Evolutionary conservation across 768 basidiomycete genomes (phyloP).

Genomic region (Podaxis carcinomalis): DNA sequence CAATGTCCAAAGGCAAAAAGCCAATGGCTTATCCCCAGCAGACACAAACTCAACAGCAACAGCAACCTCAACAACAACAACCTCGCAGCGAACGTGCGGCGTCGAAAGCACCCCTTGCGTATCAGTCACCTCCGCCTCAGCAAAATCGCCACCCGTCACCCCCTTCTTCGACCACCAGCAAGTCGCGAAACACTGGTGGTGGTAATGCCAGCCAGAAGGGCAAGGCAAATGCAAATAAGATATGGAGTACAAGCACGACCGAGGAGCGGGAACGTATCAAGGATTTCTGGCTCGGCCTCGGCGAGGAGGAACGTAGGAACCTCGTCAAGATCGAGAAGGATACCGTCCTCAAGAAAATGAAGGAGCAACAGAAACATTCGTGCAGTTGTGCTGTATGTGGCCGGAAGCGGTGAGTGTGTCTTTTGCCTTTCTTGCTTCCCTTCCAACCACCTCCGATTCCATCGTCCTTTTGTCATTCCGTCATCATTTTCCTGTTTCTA

Average conservation of each 20-base stretch:
- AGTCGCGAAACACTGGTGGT: conserved; percentile 31
- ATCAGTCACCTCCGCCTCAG: conserved; percentile 31
- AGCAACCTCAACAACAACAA: conserved; percentile 29
- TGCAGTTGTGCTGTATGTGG: conserved; percentile 97
- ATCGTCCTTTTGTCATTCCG: conserved; percentile 19
- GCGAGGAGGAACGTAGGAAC: conserved; percentile 84
- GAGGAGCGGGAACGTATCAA: conserved; percentile 98
- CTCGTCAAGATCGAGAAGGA: conserved; percentile 98
- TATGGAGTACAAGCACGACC: conserved; percentile 89
- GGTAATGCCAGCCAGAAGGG: conserved; percentile 25
- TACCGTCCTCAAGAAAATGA: conserved; percentile 97
- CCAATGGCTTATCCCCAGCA: conserved; percentile 74
- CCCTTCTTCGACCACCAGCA: conserved; percentile 39
- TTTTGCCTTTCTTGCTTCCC: conserved; percentile 21
- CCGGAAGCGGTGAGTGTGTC: conserved; percentile 79
- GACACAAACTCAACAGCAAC: conserved; percentile 24
- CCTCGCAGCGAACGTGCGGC: conserved; percentile 43
- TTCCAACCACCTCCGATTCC: conserved; percentile 17
- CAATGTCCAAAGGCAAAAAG: conserved; percentile 88
- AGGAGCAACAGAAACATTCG: conserved; percentile 96
- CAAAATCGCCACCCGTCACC: conserved; percentile 43
- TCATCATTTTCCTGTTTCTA: conserved; percentile 13
- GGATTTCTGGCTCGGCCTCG: conserved; percentile 95
- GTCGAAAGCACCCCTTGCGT: conserved; percentile 44
- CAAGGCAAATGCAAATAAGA: conserved; percentile 64